Evolutionary conservation across 2,329 filamentous ascomycete genomes (phyloP).

Genomic region (Penicillium nordicum): DNA sequence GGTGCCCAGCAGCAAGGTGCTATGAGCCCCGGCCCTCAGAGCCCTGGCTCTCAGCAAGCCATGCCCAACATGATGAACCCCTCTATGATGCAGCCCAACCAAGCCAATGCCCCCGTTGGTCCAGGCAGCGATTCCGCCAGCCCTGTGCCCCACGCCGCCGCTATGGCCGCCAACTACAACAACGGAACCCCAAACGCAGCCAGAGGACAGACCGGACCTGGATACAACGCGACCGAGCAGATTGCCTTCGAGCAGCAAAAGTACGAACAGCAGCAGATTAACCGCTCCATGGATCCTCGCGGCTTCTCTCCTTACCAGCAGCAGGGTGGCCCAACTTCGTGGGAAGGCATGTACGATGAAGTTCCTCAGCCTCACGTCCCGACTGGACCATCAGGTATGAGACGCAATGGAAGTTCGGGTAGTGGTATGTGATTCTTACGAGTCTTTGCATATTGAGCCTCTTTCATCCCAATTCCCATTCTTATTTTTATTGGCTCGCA

Average conservation of each 20-base stretch:
- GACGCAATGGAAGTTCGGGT: slow-evolving; percentile 41
- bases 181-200: slow-evolving; percentile 19
- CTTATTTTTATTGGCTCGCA: neutral
- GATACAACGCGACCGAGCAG: slow-evolving; percentile 68
- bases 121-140: slow-evolving; percentile 31
- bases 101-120: slow-evolving; percentile 23
- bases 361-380: slow-evolving; percentile 74
- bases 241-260: slow-evolving; percentile 74
- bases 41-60: slow-evolving; percentile 52
- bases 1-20: slow-evolving; percentile 47
- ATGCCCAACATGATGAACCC: slow-evolving; percentile 63
- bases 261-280: slow-evolving; percentile 66
- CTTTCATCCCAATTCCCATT: neutral
- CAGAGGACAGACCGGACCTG: slow-evolving; percentile 43
- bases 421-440: slow-evolving; percentile 40
- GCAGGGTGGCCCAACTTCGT: slow-evolving; percentile 71
- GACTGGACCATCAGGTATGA: slow-evolving; percentile 50
- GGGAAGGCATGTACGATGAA: slow-evolving; percentile 99
- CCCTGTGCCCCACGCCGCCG: slow-evolving; percentile 52
- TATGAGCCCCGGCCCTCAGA: slow-evolving; percentile 37
- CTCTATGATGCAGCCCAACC: slow-evolving; percentile 61
- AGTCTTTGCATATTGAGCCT: neutral
- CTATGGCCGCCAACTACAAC: slow-evolving; percentile 42
- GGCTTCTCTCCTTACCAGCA: slow-evolving; percentile 45
- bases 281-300: slow-evolving; percentile 48